Conservation (phyloP, 306 rosid genomes). For the Casuarina glauca region DNA sequence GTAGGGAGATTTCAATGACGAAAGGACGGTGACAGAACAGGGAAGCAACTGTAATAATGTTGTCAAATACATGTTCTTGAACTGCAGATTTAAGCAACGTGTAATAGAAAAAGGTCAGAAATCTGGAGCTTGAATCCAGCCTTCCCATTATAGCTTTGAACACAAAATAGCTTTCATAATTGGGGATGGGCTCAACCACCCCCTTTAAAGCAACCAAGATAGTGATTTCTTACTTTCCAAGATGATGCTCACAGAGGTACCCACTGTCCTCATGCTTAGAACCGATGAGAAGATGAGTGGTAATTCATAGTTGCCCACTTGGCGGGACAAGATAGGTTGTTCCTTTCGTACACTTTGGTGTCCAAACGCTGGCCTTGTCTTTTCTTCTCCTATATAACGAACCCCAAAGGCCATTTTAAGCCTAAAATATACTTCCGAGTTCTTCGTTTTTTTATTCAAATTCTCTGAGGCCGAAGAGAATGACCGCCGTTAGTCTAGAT, state of each 20-base stretch:
- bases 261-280: constrained; percentile 12
- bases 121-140: background rate
- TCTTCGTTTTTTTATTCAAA: constrained; percentile 17
- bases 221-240: background rate
- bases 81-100: background rate
- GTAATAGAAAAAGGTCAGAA: background rate
- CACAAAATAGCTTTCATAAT: background rate
- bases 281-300: constrained; percentile 41
- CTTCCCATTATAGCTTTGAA: background rate
- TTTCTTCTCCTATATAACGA: constrained; percentile 20
- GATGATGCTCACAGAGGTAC: too few relatives aligned
- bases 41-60: background rate
- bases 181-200: constrained; percentile 13
- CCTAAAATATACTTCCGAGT: background rate
- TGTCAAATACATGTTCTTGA: background rate
- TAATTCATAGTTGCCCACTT: constrained; percentile 34
- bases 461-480: constrained; percentile 30
- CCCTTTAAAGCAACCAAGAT: background rate
- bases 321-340: constrained; percentile 26
- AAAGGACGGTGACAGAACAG: background rate
- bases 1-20: background rate
- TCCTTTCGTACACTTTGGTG: background rate
- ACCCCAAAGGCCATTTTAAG: background rate
- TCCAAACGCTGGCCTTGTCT: background rate
- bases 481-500: constrained; percentile 51